phyloP scores from a whole-genome alignment of 345 rosid genomes.

The Brassica rapa region DNA sequence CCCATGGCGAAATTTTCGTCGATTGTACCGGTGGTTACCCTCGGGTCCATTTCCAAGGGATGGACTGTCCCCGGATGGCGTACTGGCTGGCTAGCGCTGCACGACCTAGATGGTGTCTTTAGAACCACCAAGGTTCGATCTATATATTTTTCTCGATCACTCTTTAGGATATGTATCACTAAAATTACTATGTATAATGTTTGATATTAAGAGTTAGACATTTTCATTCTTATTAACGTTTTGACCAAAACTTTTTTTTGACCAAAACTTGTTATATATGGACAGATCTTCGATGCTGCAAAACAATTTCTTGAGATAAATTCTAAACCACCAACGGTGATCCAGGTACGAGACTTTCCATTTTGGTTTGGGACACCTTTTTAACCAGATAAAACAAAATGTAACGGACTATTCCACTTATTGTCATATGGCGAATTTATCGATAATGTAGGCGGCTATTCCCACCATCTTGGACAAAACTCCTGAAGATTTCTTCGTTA shows the following conservation, averaged over 20 bases:
- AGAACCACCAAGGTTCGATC: conserved; percentile 40
- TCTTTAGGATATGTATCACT: not conserved
- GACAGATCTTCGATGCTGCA: conserved; percentile 50
- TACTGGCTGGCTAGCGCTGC: conserved; percentile 52
- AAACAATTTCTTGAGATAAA: conserved; percentile 37
- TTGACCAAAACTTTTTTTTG: not conserved
- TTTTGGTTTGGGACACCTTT: not conserved
- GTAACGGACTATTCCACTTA: not conserved
- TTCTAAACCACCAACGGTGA: conserved; percentile 49
- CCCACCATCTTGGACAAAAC: conserved; percentile 62
- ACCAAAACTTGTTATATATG: not conserved
- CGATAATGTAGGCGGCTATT: conserved; percentile 50
- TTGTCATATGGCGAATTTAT: not conserved
- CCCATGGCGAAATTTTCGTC: conserved; percentile 56
- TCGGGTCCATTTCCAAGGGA: conserved; percentile 63
- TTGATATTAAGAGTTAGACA: not conserved
- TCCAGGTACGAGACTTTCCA: conserved; percentile 45
- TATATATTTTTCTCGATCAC: not conserved
- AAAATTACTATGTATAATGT: not conserved
- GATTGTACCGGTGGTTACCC: conserved; percentile 53
- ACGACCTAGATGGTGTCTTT: conserved; percentile 48
- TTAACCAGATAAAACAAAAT: not conserved
- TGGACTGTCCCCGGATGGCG: conserved; percentile 67
- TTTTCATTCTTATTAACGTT: not conserved
- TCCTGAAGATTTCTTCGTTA: conserved; percentile 53